These are phyloP conservation scores for Aurinia saxatilis DNA, from an alignment of 345 rosid species.

Conservation along the genomic window DNA sequence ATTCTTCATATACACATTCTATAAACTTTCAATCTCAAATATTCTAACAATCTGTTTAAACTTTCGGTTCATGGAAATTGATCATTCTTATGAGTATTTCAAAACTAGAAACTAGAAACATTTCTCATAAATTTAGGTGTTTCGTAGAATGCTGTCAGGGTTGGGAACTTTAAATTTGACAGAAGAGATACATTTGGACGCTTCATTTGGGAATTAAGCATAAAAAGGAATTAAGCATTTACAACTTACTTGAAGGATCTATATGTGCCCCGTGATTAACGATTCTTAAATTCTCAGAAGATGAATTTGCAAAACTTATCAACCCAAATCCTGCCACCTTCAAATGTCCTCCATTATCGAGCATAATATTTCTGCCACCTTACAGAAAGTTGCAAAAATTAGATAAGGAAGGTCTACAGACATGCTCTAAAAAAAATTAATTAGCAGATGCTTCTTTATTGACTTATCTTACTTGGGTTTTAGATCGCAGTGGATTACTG, in stretches of 20 bases:
- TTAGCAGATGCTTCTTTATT: conserved; percentile 39
- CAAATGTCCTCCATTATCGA: conserved; percentile 79
- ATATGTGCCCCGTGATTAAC: conserved; percentile 34
- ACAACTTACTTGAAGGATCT: conserved; percentile 62
- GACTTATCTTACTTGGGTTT: conserved; percentile 88
- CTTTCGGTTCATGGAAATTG: background rate
- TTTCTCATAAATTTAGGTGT: conserved; percentile 5
- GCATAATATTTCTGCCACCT: conserved; percentile 99
- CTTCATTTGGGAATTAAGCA: background rate
- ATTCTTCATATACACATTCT: no score
- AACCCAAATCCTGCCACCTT: conserved; percentile 88
- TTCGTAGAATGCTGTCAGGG: background rate
- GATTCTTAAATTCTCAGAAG: conserved; percentile 58
- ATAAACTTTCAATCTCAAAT: no score
- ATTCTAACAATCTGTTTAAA: no score
- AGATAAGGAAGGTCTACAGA: conserved; percentile 39
- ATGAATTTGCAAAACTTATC: conserved; percentile 50
- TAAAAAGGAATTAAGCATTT: conserved; percentile 9
- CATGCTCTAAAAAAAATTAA: conserved; percentile 2
- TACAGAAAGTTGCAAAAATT: conserved; percentile 73
- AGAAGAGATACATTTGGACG: background rate
- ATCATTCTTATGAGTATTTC: background rate
- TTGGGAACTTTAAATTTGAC: background rate
- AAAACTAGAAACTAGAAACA: background rate
- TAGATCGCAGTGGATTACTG: conserved; percentile 83